Evolutionary conservation across 2,329 filamentous ascomycete species (phyloP), one percentile per base, ranked within the genome.

Genomic region (Hypocrella siamensis): DNA sequence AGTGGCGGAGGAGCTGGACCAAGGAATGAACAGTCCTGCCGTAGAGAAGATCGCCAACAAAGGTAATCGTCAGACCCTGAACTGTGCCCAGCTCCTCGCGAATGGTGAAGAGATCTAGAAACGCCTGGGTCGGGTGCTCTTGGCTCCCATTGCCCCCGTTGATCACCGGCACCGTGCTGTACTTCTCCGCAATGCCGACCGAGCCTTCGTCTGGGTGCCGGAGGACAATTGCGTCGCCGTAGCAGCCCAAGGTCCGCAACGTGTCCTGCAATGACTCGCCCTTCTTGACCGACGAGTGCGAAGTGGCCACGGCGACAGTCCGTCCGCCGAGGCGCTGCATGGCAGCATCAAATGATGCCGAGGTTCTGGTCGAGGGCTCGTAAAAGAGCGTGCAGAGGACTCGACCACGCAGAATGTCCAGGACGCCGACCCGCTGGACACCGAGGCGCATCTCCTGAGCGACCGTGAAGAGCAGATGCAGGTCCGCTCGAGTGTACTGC

Each of bases 51-150:
- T 98, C 90, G 46, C 90, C 90, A 28, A 84, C 69, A 56, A 98
- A 98, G 31, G 90, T 98, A 49, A 98, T 92, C 28, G 84, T 96
- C 40, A 98, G 66, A 32, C 88, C 88, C 50, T 88, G 86, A 35
- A 96, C 88, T 0, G 86, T 94, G 40, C 90, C 90, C 7, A 96
- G 69, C 57, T 98, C 90, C 58, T 98, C 90, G 43, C 90, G 83
- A 49, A 98, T 98, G 33, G 90, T 96, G 65, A 94, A 98, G 35
- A 98, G 77, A 49, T 98, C 90, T 16, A 98, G 66, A 69, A 98
- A 90, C 0, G 90, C 90, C 59, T 98, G 90, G 0, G 90, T 98
- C 1, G 90, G 90, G 59, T 98, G 90, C 62, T 98, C 90, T 46
- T 83, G 77, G 58, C 80, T 85, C 40, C 90, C 90, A 53, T 98